Conservation (phyloP, 2,329 filamentous ascomycete genomes). For the Phyllosticta capitalensis region DNA sequence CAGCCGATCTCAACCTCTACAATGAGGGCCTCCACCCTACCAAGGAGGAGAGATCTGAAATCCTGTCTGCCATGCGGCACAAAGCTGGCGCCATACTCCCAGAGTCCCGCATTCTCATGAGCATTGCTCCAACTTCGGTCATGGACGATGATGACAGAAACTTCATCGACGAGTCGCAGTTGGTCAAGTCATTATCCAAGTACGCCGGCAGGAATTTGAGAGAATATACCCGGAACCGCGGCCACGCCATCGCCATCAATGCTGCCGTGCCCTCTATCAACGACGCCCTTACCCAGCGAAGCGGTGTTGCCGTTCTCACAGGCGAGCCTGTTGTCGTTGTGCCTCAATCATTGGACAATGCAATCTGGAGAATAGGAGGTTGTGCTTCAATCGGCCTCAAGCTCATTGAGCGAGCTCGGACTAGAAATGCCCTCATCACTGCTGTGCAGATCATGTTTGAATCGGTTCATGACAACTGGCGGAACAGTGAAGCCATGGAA, state of each 20-base stretch:
- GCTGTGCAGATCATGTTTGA: slow-evolving; percentile 78
- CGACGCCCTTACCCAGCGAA: slow-evolving; percentile 71
- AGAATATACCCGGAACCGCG: slow-evolving; percentile 60
- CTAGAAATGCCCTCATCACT: slow-evolving; percentile 60
- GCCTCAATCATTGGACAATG: slow-evolving; percentile 81
- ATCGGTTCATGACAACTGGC: slow-evolving; percentile 83
- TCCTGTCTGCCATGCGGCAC: slow-evolving; percentile 75
- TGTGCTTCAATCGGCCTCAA: slow-evolving; percentile 79
- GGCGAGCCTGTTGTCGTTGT: slow-evolving; percentile 74
- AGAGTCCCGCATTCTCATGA: slow-evolving; percentile 72
- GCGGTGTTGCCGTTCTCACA: slow-evolving; percentile 73
- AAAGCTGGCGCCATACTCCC: slow-evolving; percentile 75
- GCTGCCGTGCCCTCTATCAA: slow-evolving; percentile 79
- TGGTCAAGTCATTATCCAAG: slow-evolving; percentile 68
- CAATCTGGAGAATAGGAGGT: slow-evolving; percentile 85
- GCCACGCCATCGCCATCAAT: slow-evolving; percentile 76
- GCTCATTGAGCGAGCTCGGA: slow-evolving; percentile 67
- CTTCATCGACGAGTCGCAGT: slow-evolving; percentile 58
- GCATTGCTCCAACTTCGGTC: slow-evolving; percentile 69
- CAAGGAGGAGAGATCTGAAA: slow-evolving; percentile 85
- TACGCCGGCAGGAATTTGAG: slow-evolving; percentile 59
- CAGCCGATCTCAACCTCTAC: slow-evolving; percentile 77
- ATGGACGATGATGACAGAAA: slow-evolving; percentile 74
- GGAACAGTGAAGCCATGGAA: slow-evolving; percentile 98
- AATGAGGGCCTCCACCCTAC: slow-evolving; percentile 87